A percentile compares a stretch with the other conserved stretches of the same genome.
Conservation (phyloP, 2,329 filamentous ascomycete species). For the Tolypocladium tropicale region DNA sequence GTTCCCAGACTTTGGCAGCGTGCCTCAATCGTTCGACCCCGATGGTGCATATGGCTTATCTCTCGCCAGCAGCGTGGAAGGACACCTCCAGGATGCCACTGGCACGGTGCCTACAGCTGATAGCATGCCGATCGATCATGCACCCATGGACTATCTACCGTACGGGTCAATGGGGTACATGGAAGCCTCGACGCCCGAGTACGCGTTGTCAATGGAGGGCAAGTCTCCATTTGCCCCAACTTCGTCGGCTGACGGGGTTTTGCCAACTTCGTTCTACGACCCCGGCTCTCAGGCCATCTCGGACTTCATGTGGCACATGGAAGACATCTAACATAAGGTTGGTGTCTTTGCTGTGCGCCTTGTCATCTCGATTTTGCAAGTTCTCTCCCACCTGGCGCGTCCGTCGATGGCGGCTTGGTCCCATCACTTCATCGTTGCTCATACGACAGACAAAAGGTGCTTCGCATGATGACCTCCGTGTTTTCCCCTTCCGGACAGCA, state of each 20-base stretch:
- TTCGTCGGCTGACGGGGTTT: not conserved
- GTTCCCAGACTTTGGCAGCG: not conserved
- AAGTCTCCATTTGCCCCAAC: not conserved
- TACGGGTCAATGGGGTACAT: not conserved
- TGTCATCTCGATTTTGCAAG: not conserved
- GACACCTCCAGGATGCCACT: not conserved
- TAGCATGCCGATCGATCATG: not conserved
- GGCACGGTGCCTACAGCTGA: not conserved
- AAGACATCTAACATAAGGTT: not conserved
- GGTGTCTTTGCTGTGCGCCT: not conserved
- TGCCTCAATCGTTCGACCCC: not conserved
- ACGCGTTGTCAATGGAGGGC: not conserved
- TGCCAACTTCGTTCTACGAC: not conserved
- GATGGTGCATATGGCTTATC: not conserved
- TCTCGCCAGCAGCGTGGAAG: not conserved
- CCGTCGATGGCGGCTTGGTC: not conserved
- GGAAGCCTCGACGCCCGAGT: not conserved
- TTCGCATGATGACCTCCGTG: not conserved
- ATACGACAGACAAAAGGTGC: not conserved
- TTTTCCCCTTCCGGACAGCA: not conserved
- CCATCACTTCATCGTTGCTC: not conserved
- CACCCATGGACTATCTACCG: not conserved
- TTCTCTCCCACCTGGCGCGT: not conserved
- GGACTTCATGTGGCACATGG: conserved; percentile 1
- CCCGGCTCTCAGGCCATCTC: not conserved